Conservation (phyloP, 2,329 filamentous ascomycete species). For the Phialocephala sp. region DNA sequence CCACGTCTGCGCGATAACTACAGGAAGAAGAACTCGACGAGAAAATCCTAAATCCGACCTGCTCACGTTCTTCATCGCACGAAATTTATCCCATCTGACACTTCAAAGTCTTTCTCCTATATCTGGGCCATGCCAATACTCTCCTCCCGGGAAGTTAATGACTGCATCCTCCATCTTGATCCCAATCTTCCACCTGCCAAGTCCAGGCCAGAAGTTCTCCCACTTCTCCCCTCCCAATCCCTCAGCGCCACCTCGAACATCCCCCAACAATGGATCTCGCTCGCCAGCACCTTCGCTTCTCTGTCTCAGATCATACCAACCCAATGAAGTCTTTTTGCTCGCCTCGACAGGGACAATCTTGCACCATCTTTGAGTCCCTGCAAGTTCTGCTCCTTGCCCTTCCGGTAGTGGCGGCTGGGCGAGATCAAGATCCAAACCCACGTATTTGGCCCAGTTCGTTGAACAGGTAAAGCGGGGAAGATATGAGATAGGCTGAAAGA, state of each 20-base stretch:
- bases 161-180: slow-evolving; percentile 42
- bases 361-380: slow-evolving; percentile 55
- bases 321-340: slow-evolving; percentile 45
- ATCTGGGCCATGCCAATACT: slow-evolving; percentile 37
- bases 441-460: slow-evolving; percentile 45
- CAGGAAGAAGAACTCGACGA: too few relatives aligned
- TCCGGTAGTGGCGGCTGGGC: slow-evolving; percentile 56
- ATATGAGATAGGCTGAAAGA: slow-evolving; percentile 50
- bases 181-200: slow-evolving; percentile 51
- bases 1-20: not conserved
- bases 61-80: too few relatives aligned
- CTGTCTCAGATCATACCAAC: slow-evolving; percentile 56
- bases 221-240: slow-evolving; percentile 18
- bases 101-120: too few relatives aligned
- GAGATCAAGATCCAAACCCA: slow-evolving; percentile 51
- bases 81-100: too few relatives aligned
- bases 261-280: slow-evolving; percentile 8
- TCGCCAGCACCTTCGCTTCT: slow-evolving; percentile 38
- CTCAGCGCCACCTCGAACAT: not conserved
- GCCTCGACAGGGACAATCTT: slow-evolving; percentile 44
- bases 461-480: slow-evolving; percentile 53
- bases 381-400: slow-evolving; percentile 50
- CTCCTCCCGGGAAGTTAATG: slow-evolving; percentile 41
- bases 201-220: slow-evolving; percentile 55
- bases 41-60: too few relatives aligned